A percentile compares a stretch with the other conserved stretches of the same genome.
These are phyloP conservation scores for Pistacia integerrima DNA, from an alignment of 345 rosid species.

Conservation along the genomic window DNA sequence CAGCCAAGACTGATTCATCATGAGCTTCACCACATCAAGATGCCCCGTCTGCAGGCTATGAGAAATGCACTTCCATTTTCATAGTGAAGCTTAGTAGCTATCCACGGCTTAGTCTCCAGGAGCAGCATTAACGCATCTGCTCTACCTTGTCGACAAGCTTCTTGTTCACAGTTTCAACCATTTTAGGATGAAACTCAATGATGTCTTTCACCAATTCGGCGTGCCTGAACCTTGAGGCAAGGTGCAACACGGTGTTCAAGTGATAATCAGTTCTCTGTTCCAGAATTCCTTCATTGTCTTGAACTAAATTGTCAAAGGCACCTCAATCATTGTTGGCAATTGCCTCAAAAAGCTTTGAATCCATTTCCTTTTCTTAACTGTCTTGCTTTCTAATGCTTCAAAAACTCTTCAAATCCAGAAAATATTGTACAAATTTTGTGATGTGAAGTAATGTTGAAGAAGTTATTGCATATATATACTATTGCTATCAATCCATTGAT, in stretches of 20 bases:
- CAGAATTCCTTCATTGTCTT: not conserved
- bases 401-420: too few relatives aligned
- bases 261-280: not conserved
- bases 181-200: slow-evolving; percentile 12
- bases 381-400: too few relatives aligned
- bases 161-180: slow-evolving; percentile 19
- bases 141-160: slow-evolving; percentile 14
- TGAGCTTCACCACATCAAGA: too few relatives aligned
- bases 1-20: too few relatives aligned
- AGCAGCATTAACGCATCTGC: not conserved
- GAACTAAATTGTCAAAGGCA: slow-evolving; percentile 3
- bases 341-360: slow-evolving; percentile 16
- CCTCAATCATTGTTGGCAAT: slow-evolving; percentile 1
- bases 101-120: slow-evolving; percentile 15
- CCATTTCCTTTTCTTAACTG: slow-evolving; percentile 6
- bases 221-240: slow-evolving; percentile 15
- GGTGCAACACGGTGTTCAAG: slow-evolving; percentile 13
- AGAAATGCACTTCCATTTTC: slow-evolving; percentile 13
- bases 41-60: not conserved
- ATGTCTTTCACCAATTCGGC: slow-evolving; percentile 14
- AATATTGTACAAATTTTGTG: too few relatives aligned
- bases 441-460: not conserved
- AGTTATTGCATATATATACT: not conserved
- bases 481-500: not conserved
- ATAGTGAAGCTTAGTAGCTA: slow-evolving; percentile 6